These are phyloP conservation scores for Xylaria sp. DNA, from an alignment of 2,329 filamentous ascomycete genomes.

Conservation along the genomic window DNA sequence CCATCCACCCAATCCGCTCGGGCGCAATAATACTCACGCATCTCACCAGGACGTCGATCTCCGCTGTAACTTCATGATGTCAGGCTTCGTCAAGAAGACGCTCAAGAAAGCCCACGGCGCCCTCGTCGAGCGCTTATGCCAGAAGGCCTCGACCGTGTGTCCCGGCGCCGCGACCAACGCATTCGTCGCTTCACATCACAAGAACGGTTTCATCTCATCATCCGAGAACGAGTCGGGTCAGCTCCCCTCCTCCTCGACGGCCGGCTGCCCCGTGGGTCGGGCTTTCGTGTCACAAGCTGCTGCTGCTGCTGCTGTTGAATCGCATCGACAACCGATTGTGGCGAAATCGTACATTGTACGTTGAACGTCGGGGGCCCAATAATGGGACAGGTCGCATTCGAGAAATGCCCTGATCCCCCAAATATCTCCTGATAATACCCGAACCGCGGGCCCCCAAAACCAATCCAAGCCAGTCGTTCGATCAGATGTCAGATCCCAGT, in stretches of 20 bases:
- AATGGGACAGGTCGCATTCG: background rate
- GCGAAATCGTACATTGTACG: background rate
- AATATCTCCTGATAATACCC: background rate
- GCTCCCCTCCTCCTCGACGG: background rate
- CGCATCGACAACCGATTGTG: background rate
- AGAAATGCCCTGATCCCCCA: background rate
- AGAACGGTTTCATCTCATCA: background rate
- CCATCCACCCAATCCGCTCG: background rate
- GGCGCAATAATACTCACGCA: background rate
- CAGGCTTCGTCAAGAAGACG: conserved; percentile 74
- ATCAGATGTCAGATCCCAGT: no score
- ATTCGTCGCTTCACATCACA: background rate
- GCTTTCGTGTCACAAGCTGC: background rate
- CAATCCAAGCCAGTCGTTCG: no score
- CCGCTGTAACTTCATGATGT: conserved; percentile 71
- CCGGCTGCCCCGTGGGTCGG: background rate
- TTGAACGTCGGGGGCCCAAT: background rate
- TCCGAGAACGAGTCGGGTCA: background rate
- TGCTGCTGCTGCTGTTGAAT: background rate
- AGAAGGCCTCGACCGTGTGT: conserved; percentile 36
- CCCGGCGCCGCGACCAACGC: conserved; percentile 1
- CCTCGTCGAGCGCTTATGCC: conserved; percentile 60
- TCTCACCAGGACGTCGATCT: conserved; percentile 62
- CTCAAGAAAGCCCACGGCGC: conserved; percentile 68
- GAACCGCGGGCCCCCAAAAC: no score